Base-by-base conservation (phyloP, 2,329 filamentous ascomycete genomes). In the Fusarium mangiferae region DNA sequence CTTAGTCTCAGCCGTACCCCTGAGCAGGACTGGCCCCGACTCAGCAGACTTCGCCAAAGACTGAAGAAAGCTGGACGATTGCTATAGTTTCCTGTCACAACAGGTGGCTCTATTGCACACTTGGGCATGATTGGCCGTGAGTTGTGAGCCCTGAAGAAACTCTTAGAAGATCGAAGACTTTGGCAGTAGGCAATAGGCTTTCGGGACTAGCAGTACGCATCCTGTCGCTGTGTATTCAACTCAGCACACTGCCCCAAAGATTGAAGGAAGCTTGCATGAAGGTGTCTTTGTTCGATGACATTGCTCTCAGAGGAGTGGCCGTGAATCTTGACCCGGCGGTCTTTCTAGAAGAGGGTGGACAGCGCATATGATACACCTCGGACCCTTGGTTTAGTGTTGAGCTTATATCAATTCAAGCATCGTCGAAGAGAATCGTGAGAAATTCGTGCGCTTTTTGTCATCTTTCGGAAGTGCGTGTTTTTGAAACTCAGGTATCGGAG, bases 331-430 rank as follows among this genome's bases (percentile, higher is more conserved):
- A 10, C 3, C 12, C 22, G 7, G 15, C 15, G 7, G 11, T 18
- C 7, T n/a, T 24, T 10, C 7, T 8, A 13, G 28, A 18, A 30
- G 46, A 10, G 22, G 46, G 22, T 14, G 5, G 7, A 49, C 3
- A 33, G 22, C 11, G 11, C 5, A 18, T 30, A n/a, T 18, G 0
- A 49, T 15, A 6, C 7, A 18, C 10, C 1, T n/a, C 4, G 14
- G 14, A 4, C 45, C 20, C 5, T 4, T 3, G 33, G 14, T 11
- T 7, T 30, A 7, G 20, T n/a, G 15, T 15, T n/a, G 14, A 33
- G 28, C 14, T 30, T 33, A 17, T 17, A 14, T 30, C 28, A 17
- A 8, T 26, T 4, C 26, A 22, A 48, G 20, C 13, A 48, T 8
- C 14, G 1, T 20, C 0, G 14, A 30, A 17, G 45, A 17, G 13